Evolutionary conservation across 805 yeast species (phyloP), one percentile per base, ranked within the genome.

Genomic region (Candida nonsorbophila): DNA sequence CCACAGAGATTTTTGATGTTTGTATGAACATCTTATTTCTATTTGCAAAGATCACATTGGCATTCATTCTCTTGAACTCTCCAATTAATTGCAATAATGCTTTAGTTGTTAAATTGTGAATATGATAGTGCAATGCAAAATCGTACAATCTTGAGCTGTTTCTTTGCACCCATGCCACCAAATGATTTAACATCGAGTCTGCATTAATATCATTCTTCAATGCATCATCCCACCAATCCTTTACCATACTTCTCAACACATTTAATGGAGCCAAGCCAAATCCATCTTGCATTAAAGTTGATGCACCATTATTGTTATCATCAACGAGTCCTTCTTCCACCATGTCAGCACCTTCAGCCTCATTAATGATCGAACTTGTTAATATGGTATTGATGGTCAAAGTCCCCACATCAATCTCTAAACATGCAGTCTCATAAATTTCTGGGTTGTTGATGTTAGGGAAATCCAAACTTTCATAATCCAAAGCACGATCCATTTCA

Each of bases 181-280:
- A 77, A 16, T 77, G 71, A 44, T 84, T 84, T 37, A 87, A 80
- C 72, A 88, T 72, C 1, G 84, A 64, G 51, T 88, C 97, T 0
- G 96, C 95, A 35, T 79, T 77, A 6, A 63, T 42, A 41, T 81
- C 73, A 32, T 74, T 75, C 13, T 64, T 62, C 32, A 84, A 57
- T 0, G 96, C 97, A 46, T 78, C 82, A 45, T 86, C 94, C 95
- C 97, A 90, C 96, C 96, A 86, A 18, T 69, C 77, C 45, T 82
- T 85, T 8, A 92, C 82, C 71, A 92, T 62, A 6, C 69, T 53
- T 47, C 94, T 72, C 32, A 92, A 63, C 2, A 81, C 81, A 7
- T 66, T 53, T 37, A 92, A 62, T 2, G 96, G 84, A 1, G 83
- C 74, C 0, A 78, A 69, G 7, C 88, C 80, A 44, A 90, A 88